These are phyloP conservation scores for Capsella rubella DNA, from an alignment of 441 rosid genomes.

Conservation along the genomic window DNA sequence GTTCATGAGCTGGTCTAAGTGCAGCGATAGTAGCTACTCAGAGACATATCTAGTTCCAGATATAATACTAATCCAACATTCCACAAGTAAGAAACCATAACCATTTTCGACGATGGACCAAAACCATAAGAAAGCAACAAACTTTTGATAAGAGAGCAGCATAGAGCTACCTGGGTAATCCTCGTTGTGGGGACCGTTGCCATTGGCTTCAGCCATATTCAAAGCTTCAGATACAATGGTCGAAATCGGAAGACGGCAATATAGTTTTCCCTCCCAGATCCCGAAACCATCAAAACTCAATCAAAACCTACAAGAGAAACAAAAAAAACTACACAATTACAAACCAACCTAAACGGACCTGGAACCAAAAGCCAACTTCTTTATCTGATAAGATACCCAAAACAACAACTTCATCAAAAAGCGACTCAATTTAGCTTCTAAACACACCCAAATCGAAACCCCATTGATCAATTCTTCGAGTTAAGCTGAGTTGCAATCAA, in stretches of 20 bases:
- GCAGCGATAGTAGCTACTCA: slow-evolving; percentile 6
- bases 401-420: slow-evolving; percentile 26
- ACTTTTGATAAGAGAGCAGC: slow-evolving; percentile 17
- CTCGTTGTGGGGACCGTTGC: slow-evolving; percentile 33
- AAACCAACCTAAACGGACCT: slow-evolving; percentile 29
- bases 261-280: slow-evolving; percentile 20
- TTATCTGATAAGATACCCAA: slow-evolving; percentile 16
- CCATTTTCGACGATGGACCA: not conserved
- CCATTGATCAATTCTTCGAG: slow-evolving; percentile 18
- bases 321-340: not conserved
- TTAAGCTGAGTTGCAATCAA: slow-evolving; percentile 35
- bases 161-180: slow-evolving; percentile 36
- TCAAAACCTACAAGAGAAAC: slow-evolving; percentile 13
- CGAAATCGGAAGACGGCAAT: slow-evolving; percentile 10
- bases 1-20: slow-evolving; percentile 8
- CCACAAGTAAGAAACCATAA: slow-evolving; percentile 8
- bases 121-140: not conserved
- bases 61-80: not conserved
- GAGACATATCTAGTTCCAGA: not conserved
- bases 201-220: slow-evolving; percentile 39
- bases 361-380: not conserved
- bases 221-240: slow-evolving; percentile 26
- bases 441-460: slow-evolving; percentile 19
- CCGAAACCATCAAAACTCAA: slow-evolving; percentile 27
- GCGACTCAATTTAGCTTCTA: not conserved